A percentile compares a stretch with the other conserved stretches of the same genome.
phyloP scores from a whole-genome alignment of 148 eudicot species.

The Tetragonia tetragonoides region DNA sequence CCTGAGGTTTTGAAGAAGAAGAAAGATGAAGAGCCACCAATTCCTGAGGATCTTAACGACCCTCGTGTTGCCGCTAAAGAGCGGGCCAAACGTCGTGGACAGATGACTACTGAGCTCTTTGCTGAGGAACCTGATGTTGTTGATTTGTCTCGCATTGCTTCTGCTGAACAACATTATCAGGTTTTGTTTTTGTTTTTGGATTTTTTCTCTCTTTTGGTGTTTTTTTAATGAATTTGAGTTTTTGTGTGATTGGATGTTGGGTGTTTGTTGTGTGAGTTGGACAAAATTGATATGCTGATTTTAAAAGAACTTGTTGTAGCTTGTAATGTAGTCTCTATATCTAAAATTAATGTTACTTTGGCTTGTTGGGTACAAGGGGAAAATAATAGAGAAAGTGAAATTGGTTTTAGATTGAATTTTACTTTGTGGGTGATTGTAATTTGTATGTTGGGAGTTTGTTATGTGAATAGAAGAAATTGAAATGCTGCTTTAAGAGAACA shows the following conservation, averaged over 20 bases:
- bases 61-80: slow-evolving; percentile 64
- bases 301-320: too few relatives aligned
- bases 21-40: slow-evolving; percentile 30
- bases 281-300: too few relatives aligned
- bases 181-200: slow-evolving; percentile 25
- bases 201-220: background rate
- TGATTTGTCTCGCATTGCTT: slow-evolving; percentile 44
- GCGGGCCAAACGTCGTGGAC: slow-evolving; percentile 55
- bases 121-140: slow-evolving; percentile 53
- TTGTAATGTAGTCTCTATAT: too few relatives aligned
- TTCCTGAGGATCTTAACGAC: slow-evolving; percentile 31
- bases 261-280: too few relatives aligned
- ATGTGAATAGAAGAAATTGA: too few relatives aligned
- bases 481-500: too few relatives aligned
- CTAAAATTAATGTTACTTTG: too few relatives aligned
- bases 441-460: too few relatives aligned
- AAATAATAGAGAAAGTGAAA: too few relatives aligned
- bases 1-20: slow-evolving; percentile 17
- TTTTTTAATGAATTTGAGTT: background rate
- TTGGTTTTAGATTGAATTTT: too few relatives aligned
- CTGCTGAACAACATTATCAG: slow-evolving; percentile 72
- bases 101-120: slow-evolving; percentile 44
- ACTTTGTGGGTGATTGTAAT: too few relatives aligned
- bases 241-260: background rate
- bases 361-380: too few relatives aligned